Evolutionary conservation across 208 protist genomes (phyloP), one percentile per base, ranked within the genome.

Genomic region (Leptomonas pyrrhocoris): DNA sequence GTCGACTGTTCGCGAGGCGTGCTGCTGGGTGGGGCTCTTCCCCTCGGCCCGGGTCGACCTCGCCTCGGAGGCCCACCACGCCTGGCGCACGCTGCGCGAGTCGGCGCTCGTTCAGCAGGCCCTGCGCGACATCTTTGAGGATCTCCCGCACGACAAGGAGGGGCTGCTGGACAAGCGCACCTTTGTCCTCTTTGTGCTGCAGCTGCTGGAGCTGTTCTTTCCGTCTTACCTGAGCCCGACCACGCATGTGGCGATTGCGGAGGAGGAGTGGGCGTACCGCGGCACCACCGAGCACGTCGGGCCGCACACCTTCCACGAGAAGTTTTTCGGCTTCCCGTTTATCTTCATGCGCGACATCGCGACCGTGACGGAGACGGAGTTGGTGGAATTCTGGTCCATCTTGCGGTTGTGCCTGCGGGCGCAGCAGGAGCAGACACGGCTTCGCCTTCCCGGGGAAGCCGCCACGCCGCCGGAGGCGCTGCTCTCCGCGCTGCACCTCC

Each of bases 221-320:
- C 92, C 92, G 2, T 88, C 81, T 2, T 72, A 83, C 56, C 75
- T 85, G 13, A 45, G 57, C 2, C 19, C 31, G 0, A 71, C 76
- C 13, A 56, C 72, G 19, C 87, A 88, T 81, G 60, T 92, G 50
- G 84, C 77, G 9, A 85, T 96, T 43, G 92, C 92, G 3, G 87
- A 93, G 61, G 91, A 96, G 74, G 88, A 94, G 69, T 96, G 92
- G 89, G 60, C 82, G 9, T 96, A 86, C 70, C 86, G 92, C 34
- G 92, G 92, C 49, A 91, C 84, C 16, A 90, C 80, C 19, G 86
- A 94, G 28, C 70, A 90, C 64, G 67, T 94, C 18, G 63, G 55
- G 23, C 93, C 94, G 60, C 83, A 83, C 30, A 81, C 79, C 25
- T 96, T 96, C 57, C 91, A 85, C 76, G 86, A 93, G 55, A 90